A percentile compares a stretch with the other conserved stretches of the same genome.
Evolutionary conservation across 768 basidiomycete genomes (phyloP).

Genomic region (Pleurotus ostreatus): DNA sequence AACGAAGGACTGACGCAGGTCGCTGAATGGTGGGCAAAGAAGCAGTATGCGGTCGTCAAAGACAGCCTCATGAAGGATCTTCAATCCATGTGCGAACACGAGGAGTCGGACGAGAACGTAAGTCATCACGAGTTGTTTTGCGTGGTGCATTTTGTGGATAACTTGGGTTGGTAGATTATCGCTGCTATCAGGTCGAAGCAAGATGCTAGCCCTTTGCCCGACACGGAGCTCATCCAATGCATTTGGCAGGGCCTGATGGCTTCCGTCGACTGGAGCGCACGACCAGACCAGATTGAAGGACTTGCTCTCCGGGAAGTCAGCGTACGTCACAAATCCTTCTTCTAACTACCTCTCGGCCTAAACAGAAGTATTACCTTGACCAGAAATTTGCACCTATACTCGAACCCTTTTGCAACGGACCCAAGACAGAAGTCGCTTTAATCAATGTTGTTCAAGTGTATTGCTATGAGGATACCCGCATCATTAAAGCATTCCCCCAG

Average conservation of each 20-base stretch:
- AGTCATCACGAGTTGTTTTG: slow-evolving; percentile 16
- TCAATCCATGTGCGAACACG: slow-evolving; percentile 64
- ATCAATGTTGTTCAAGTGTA: slow-evolving; percentile 95
- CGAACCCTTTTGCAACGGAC: slow-evolving; percentile 83
- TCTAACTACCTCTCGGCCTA: neutral
- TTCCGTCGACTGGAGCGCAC: slow-evolving; percentile 83
- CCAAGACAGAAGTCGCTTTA: slow-evolving; percentile 89
- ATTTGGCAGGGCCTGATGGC: slow-evolving; percentile 92
- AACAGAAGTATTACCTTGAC: neutral
- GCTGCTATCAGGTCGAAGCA: slow-evolving; percentile 66
- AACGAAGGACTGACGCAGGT: slow-evolving; percentile 72
- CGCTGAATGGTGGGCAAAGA: slow-evolving; percentile 94
- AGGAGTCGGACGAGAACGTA: slow-evolving; percentile 68
- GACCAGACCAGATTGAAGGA: slow-evolving; percentile 89
- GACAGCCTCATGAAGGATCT: slow-evolving; percentile 69
- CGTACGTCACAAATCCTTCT: slow-evolving; percentile 39
- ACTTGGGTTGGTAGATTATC: slow-evolving; percentile 56
- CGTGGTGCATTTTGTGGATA: too few relatives aligned
- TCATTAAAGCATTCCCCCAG: slow-evolving; percentile 93
- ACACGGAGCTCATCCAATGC: slow-evolving; percentile 79
- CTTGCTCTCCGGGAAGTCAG: slow-evolving; percentile 85
- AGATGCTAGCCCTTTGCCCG: slow-evolving; percentile 79
- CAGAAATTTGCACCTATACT: slow-evolving; percentile 84
- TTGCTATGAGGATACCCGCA: slow-evolving; percentile 93
- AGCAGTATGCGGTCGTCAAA: slow-evolving; percentile 78